phyloP scores from a whole-genome alignment of 2,329 filamentous ascomycete species.

The Penicillium psychrosexuale region DNA sequence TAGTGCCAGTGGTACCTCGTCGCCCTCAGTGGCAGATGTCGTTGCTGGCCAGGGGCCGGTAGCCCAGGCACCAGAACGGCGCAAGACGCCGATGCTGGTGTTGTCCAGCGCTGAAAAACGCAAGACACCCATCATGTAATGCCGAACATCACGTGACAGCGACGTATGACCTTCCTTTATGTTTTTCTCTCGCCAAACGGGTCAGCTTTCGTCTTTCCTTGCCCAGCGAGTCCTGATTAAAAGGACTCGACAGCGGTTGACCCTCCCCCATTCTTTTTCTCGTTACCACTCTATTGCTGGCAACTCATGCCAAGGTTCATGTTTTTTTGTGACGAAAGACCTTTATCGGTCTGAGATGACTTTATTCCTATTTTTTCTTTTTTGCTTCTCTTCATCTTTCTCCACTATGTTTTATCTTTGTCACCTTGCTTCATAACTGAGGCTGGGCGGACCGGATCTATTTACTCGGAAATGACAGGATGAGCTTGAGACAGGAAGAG shows the following conservation, averaged over 20 bases:
- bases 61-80: conserved; percentile 58
- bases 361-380: conserved; percentile 10
- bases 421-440: neutral
- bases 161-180: conserved; percentile 32
- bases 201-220: conserved; percentile 8
- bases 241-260: neutral
- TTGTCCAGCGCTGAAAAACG: conserved; percentile 88
- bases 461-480: neutral
- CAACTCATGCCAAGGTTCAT: conserved; percentile 5
- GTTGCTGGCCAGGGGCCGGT: conserved; percentile 55
- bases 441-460: conserved; percentile 5
- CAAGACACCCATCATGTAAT: conserved; percentile 65
- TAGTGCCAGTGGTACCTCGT: conserved; percentile 22
- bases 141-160: conserved; percentile 36
- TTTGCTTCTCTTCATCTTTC: conserved; percentile 1
- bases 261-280: conserved; percentile 13
- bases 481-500: conserved; percentile 2
- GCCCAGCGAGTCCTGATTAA: neutral
- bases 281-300: conserved; percentile 9
- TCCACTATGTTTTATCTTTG: conserved; percentile 2
- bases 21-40: conserved; percentile 40
- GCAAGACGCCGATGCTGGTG: conserved; percentile 82
- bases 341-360: conserved; percentile 23
- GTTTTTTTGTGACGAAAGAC: conserved; percentile 21
- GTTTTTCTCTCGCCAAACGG: conserved; percentile 6